Percentiles rank a stretch among this genome's conserved stretches.
Evolutionary conservation across 495 filamentous ascomycete genomes (phyloP).

Genomic region (Neurospora sp.): DNA sequence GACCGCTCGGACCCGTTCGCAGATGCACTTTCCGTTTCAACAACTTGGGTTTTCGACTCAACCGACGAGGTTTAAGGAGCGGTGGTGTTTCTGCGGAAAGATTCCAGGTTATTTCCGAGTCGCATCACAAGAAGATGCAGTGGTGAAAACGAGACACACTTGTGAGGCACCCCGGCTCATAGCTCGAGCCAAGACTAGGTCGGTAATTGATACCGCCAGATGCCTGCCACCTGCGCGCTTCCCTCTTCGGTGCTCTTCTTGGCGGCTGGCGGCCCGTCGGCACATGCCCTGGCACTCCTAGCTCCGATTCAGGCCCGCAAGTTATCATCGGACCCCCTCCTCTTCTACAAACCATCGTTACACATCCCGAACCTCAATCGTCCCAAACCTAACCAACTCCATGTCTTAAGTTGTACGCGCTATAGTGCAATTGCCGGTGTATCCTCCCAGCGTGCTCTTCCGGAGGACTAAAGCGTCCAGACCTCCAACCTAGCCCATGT

Average conservation of each 20-base stretch:
- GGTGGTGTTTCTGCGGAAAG: not conserved
- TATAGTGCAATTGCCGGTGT: constrained; percentile 25
- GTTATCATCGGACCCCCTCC: constrained; percentile 4
- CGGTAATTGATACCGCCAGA: not conserved
- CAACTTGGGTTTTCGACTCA: not conserved
- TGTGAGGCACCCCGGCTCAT: not conserved
- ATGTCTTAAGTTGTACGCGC: constrained; percentile 11
- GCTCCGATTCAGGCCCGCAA: constrained; percentile 3
- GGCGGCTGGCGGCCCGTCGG: not conserved
- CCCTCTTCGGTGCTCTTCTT: not conserved
- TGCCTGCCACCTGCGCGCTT: constrained; percentile 7
- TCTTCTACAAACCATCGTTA: constrained; percentile 10
- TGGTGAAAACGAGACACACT: not conserved
- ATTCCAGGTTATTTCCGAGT: not conserved
- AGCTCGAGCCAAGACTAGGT: not conserved
- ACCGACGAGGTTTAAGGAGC: not conserved
- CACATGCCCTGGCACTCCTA: not conserved
- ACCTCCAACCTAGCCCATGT: not conserved
- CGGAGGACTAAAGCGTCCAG: not conserved
- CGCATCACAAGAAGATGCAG: not conserved
- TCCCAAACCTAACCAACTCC: constrained; percentile 11
- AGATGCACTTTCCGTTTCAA: not conserved
- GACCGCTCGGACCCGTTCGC: not conserved
- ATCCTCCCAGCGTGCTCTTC: constrained; percentile 6
- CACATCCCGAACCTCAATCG: constrained; percentile 16